These are phyloP conservation scores for Mollisiaceae sp. DNA, from an alignment of 2,329 filamentous ascomycete species.

Conservation along the genomic window DNA sequence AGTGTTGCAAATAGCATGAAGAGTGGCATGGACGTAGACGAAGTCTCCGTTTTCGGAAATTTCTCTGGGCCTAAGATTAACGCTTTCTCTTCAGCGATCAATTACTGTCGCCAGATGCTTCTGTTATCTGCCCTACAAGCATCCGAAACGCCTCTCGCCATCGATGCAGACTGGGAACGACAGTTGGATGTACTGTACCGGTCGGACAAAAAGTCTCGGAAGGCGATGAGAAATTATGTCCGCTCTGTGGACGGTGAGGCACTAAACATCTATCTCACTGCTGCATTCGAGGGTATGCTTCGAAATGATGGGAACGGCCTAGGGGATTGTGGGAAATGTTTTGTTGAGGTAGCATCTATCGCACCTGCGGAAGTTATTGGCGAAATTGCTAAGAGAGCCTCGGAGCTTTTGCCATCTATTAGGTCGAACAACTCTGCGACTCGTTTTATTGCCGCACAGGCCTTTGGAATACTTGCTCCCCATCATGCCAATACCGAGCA, in stretches of 20 bases:
- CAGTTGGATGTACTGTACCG: slow-evolving; percentile 75
- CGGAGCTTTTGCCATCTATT: slow-evolving; percentile 63
- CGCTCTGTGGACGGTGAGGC: slow-evolving; percentile 46
- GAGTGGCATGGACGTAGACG: slow-evolving; percentile 49
- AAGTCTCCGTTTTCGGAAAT: slow-evolving; percentile 45
- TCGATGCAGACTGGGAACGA: slow-evolving; percentile 85
- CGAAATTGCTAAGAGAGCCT: slow-evolving; percentile 53
- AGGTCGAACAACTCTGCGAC: slow-evolving; percentile 74
- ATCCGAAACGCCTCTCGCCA: slow-evolving; percentile 42
- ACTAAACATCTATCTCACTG: slow-evolving; percentile 54
- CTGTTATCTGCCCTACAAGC: slow-evolving; percentile 56
- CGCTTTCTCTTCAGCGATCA: slow-evolving; percentile 71
- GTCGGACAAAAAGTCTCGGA: slow-evolving; percentile 69
- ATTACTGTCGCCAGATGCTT: slow-evolving; percentile 69
- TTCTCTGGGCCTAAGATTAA: slow-evolving; percentile 50
- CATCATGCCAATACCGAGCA: slow-evolving; percentile 56
- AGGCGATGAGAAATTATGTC: slow-evolving; percentile 62
- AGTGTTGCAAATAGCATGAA: slow-evolving; percentile 40
- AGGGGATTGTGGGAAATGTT: slow-evolving; percentile 56
- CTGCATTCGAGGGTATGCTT: slow-evolving; percentile 62
- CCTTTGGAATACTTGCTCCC: slow-evolving; percentile 77
- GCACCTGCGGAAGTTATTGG: slow-evolving; percentile 57
- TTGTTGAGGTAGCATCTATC: slow-evolving; percentile 59
- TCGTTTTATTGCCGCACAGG: slow-evolving; percentile 69
- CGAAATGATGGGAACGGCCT: slow-evolving; percentile 45